Base-by-base conservation (phyloP, 2,329 filamentous ascomycete species). In the Aureobasidium sp. region DNA sequence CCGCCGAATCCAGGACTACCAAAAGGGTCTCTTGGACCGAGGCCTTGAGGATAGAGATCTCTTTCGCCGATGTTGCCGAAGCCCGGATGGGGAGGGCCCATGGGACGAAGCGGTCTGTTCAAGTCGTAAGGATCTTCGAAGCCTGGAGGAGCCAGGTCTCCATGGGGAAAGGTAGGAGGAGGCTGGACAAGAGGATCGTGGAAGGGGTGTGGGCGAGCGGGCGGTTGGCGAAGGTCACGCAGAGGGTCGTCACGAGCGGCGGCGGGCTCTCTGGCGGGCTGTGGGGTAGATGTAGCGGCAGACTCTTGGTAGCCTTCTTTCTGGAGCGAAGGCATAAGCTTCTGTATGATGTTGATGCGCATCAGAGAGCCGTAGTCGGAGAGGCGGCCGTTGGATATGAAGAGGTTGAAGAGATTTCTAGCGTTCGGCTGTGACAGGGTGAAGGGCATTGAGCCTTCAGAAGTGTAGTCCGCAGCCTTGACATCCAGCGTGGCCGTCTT, bases 51-150 rank as follows among this genome's bases (percentile, higher is more conserved):
- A 67, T 97, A 88, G 10, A 97, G 75, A 72, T 99, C 94, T 67
- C 92, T 83, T 40, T 93, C 86, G 2, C 94, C 94, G 53, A 95
- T 88, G 64, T 84, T 84, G 61, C 66, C 67, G 27, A 68, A 65
- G 11, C 66, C 68, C 23, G 66, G 66, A 25, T 38, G 60, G 40
- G 67, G 59, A 4, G 78, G 80, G 27, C 77, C 80, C 7, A 77
- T 75, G 27, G 65, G 63, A 10, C 85, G 81, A 2, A 82, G 80
- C 0, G 85, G 88, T 1, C 85, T 79, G 63, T 89, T 85, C 62
- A 96, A 81, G 64, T 96, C 90, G 68, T 90, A 87, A 69, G 96
- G 91, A 70, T 99, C 93, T 65, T 97, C 94, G 65, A 97, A 97
- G 21, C 84, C 90, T 0, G 94, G 94, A 0, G 93, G 92, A 0